A percentile compares a stretch with the other conserved stretches of the same genome.
Conservation (phyloP, 495 filamentous ascomycete species). For the Aspergillus asperescens region DNA sequence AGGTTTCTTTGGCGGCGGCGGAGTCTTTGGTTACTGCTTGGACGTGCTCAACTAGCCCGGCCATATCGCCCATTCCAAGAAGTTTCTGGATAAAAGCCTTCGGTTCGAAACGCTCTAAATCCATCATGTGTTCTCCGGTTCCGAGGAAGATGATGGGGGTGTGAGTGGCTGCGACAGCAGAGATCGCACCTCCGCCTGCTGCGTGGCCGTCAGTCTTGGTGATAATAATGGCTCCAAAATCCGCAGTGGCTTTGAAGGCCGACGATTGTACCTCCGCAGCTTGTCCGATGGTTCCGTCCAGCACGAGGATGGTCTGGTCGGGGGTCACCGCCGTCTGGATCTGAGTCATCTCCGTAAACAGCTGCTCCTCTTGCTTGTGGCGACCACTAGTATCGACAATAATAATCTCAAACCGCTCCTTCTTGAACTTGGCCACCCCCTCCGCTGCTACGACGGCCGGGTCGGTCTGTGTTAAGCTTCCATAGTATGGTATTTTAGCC, state of each 20-base stretch:
- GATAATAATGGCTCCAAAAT: slow-evolving; percentile 98
- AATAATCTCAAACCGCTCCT: slow-evolving; percentile 96
- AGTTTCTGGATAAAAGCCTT: slow-evolving; percentile 87
- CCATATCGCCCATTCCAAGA: slow-evolving; percentile 95
- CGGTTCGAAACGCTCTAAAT: slow-evolving; percentile 87
- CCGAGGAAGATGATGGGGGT: slow-evolving; percentile 98
- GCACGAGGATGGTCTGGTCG: slow-evolving; percentile 97
- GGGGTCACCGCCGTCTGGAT: slow-evolving; percentile 88
- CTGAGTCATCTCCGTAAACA: slow-evolving; percentile 98
- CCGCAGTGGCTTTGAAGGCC: slow-evolving; percentile 95
- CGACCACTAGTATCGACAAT: slow-evolving; percentile 96
- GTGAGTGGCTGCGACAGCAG: slow-evolving; percentile 93
- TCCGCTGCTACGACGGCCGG: slow-evolving; percentile 88
- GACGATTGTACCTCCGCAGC: slow-evolving; percentile 89
- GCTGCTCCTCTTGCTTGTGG: slow-evolving; percentile 87
- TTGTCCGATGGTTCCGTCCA: slow-evolving; percentile 95
- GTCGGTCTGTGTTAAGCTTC: slow-evolving; percentile 91
- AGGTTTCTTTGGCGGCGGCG: slow-evolving; percentile 80
- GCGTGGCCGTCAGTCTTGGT: slow-evolving; percentile 98
- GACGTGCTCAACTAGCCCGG: slow-evolving; percentile 91
- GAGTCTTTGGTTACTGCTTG: slow-evolving; percentile 89
- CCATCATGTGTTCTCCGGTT: slow-evolving; percentile 94
- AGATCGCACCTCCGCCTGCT: slow-evolving; percentile 92
- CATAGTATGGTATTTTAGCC: slow-evolving; percentile 98
- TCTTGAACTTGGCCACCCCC: slow-evolving; percentile 98